A percentile compares a stretch with the other conserved stretches of the same genome.
phyloP scores from a whole-genome alignment of 2,329 filamentous ascomycete species.

The Zymoseptoria brevis region DNA sequence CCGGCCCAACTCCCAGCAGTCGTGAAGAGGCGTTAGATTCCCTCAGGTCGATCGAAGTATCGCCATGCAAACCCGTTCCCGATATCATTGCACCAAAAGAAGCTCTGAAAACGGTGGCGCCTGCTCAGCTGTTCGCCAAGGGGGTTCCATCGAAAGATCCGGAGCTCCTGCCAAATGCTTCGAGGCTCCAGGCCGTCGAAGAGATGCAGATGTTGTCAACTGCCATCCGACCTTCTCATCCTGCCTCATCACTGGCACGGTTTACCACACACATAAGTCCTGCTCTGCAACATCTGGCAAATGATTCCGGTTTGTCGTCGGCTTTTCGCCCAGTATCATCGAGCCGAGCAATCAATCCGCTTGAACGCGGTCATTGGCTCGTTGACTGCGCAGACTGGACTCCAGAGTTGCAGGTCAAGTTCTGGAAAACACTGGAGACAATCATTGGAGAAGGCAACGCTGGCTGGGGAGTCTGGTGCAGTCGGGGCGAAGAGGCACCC shows the following conservation, averaged over 20 bases:
- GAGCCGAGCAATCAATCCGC: slow-evolving; percentile 43
- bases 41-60: neutral
- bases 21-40: neutral
- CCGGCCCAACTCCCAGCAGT: slow-evolving; percentile 8
- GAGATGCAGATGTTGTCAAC: slow-evolving; percentile 2
- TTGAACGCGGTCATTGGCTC: slow-evolving; percentile 74
- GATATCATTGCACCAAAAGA: neutral
- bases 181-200: neutral
- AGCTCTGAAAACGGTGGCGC: neutral
- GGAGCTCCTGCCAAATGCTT: neutral
- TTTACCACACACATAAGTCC: slow-evolving; percentile 27
- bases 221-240: slow-evolving; percentile 19
- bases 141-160: neutral
- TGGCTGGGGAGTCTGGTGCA: slow-evolving; percentile 60
- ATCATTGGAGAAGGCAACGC: slow-evolving; percentile 52
- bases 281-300: slow-evolving; percentile 24
- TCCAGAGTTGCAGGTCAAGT: slow-evolving; percentile 38
- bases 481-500: slow-evolving; percentile 26
- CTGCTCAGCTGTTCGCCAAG: neutral
- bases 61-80: neutral
- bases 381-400: slow-evolving; percentile 54
- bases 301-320: slow-evolving; percentile 19
- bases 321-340: slow-evolving; percentile 32
- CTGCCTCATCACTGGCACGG: slow-evolving; percentile 11
- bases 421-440: slow-evolving; percentile 57